These are phyloP conservation scores for Pseudogymnoascus sp. DNA, from an alignment of 2,329 filamentous ascomycete genomes.

Conservation along the genomic window DNA sequence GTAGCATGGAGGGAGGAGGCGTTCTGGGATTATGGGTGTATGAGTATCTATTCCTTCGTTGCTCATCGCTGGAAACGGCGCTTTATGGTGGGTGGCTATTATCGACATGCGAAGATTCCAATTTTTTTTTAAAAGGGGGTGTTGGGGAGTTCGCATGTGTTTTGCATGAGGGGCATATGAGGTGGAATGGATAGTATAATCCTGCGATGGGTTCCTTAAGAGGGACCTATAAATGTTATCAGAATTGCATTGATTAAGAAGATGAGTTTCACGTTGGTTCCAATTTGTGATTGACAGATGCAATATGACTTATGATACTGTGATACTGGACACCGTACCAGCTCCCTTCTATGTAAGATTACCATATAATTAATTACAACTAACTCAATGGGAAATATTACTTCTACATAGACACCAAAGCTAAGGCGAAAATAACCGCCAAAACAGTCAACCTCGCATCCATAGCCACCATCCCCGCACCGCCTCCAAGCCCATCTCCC, in stretches of 20 bases:
- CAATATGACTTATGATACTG: not conserved
- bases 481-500: not conserved
- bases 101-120: not conserved
- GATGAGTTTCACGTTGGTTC: not conserved
- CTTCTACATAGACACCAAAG: not conserved
- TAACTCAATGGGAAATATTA: not conserved
- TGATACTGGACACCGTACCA: not conserved
- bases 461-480: not conserved
- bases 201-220: not conserved
- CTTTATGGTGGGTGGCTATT: not conserved
- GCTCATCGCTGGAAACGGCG: constrained; percentile 6
- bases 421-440: constrained; percentile 1
- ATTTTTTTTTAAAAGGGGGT: constrained; percentile 3
- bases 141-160: not conserved
- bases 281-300: not conserved
- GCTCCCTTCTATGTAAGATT: not conserved
- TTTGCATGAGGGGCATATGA: not conserved
- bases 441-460: not conserved
- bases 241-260: not conserved
- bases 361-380: not conserved
- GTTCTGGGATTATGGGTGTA: constrained; percentile 4
- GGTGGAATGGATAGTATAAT: not conserved
- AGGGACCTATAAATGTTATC: not conserved
- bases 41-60: not conserved
- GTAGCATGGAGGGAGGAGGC: not conserved